Evolutionary conservation across 2,329 filamentous ascomycete genomes (phyloP).

Genomic region (Trichoderma atroviride): DNA sequence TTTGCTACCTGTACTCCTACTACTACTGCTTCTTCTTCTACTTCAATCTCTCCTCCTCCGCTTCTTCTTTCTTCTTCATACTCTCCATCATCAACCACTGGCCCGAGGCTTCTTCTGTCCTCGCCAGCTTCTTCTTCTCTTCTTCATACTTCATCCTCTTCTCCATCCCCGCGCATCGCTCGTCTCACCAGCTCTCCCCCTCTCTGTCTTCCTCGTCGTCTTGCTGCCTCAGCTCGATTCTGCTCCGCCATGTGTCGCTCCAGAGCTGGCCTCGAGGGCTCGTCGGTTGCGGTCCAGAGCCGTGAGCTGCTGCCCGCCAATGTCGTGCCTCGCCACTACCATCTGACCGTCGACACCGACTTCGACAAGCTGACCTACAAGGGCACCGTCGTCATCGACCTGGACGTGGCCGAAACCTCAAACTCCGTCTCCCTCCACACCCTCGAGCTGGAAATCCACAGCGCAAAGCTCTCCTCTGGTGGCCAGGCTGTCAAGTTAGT

Average conservation of each 20-base stretch:
- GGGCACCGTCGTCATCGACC: constrained; percentile 80
- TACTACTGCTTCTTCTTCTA: not conserved
- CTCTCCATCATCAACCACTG: not conserved
- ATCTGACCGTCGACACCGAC: constrained; percentile 88
- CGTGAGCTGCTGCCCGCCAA: constrained; percentile 90
- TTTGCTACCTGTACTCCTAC: not conserved
- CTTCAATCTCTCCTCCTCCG: not conserved
- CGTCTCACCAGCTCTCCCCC: not conserved
- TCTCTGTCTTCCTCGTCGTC: constrained; percentile 2
- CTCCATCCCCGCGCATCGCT: not conserved
- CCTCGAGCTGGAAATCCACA: constrained; percentile 79
- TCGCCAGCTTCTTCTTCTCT: not conserved
- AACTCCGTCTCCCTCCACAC: constrained; percentile 86
- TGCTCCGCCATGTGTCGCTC: constrained; percentile 27
- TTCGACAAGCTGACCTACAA: constrained; percentile 86
- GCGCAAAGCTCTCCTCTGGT: constrained; percentile 53
- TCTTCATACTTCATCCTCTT: not conserved
- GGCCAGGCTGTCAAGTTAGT: constrained; percentile 54
- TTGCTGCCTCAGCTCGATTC: constrained; percentile 20
- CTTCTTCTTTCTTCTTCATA: not conserved
- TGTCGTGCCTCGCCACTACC: constrained; percentile 89
- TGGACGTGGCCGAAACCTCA: constrained; percentile 83
- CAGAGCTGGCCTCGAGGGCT: constrained; percentile 24
- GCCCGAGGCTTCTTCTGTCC: not conserved
- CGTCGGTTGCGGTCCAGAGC: constrained; percentile 32